Percentiles rank a stretch among this genome's conserved stretches.
Evolutionary conservation across 345 rosid species (phyloP).

Genomic region (Capsella bursapastoris): DNA sequence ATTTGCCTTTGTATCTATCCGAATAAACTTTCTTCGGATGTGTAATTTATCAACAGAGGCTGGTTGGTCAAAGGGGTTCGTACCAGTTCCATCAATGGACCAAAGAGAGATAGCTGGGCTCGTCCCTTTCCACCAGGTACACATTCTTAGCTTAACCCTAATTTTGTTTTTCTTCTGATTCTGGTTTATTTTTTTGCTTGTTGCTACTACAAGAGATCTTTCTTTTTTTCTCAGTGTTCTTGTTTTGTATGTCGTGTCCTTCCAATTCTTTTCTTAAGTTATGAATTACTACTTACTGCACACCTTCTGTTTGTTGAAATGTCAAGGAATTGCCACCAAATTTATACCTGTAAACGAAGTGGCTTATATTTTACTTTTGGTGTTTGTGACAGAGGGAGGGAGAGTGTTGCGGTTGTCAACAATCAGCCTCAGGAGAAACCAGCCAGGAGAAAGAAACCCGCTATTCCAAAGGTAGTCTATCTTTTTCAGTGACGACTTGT

Average conservation of each 20-base stretch:
- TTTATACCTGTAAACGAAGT: conserved; percentile 9
- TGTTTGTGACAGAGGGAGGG: conserved; percentile 70
- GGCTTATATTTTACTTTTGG: conserved; percentile 25
- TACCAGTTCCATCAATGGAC: conserved; percentile 55
- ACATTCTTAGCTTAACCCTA: conserved; percentile 10
- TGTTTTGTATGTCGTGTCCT: neutral
- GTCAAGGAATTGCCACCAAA: neutral
- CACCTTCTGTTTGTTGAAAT: conserved; percentile 30
- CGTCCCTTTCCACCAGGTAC: conserved; percentile 92
- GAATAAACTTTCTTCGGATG: neutral
- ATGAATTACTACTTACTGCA: conserved; percentile 1
- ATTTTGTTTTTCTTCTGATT: neutral
- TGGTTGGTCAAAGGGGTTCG: conserved; percentile 46
- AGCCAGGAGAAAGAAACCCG: conserved; percentile 65
- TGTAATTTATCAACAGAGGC: conserved; percentile 37
- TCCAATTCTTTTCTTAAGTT: conserved; percentile 2
- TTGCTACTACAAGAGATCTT: neutral
- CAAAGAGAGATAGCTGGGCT: conserved; percentile 83
- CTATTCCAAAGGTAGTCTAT: conserved; percentile 64
- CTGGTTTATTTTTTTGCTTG: neutral
- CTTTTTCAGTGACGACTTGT: neutral
- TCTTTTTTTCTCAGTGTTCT: neutral
- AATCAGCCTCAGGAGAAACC: conserved; percentile 59
- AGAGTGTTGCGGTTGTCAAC: conserved; percentile 74
- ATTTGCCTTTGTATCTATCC: neutral